These are phyloP conservation scores for Alopecurus myosuroides DNA, from an alignment of 176 grass and related monocot species.

Conservation along the genomic window DNA sequence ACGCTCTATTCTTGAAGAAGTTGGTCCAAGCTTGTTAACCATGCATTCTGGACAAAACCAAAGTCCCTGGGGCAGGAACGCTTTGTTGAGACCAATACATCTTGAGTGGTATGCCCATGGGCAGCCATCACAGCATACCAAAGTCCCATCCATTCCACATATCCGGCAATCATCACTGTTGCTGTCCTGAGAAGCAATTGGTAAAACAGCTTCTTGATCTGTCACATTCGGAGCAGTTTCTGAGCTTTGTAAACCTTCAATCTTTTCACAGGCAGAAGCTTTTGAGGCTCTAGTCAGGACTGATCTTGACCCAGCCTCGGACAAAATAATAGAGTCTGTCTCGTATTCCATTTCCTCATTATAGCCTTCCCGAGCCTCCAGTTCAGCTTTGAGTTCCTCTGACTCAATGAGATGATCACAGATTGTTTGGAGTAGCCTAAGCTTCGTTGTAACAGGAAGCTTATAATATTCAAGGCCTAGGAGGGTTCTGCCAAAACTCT, in stretches of 20 bases:
- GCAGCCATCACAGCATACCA: slow-evolving; percentile 95
- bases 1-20: slow-evolving; percentile 69
- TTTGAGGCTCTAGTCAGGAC: slow-evolving; percentile 43
- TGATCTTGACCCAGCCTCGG: slow-evolving; percentile 32
- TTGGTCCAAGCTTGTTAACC: slow-evolving; percentile 67
- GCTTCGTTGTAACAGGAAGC: slow-evolving; percentile 58
- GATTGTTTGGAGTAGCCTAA: slow-evolving; percentile 81
- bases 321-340: slow-evolving; percentile 20
- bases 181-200: slow-evolving; percentile 48
- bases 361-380: slow-evolving; percentile 72
- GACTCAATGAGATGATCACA: slow-evolving; percentile 81
- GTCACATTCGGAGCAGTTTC: slow-evolving; percentile 18
- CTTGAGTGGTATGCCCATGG: slow-evolving; percentile 96
- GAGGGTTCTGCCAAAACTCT: slow-evolving; percentile 44
- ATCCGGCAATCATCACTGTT: slow-evolving; percentile 95
- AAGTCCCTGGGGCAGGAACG: slow-evolving; percentile 59
- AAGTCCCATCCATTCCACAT: slow-evolving; percentile 97
- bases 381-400: slow-evolving; percentile 76
- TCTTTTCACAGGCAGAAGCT: slow-evolving; percentile 29
- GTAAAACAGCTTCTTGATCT: slow-evolving; percentile 27
- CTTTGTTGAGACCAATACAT: slow-evolving; percentile 91
- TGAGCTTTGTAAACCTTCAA: slow-evolving; percentile 18
- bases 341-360: slow-evolving; percentile 68
- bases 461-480: slow-evolving; percentile 69
- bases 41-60: slow-evolving; percentile 97